Percentiles rank a stretch among this genome's conserved stretches.
Evolutionary conservation across 495 filamentous ascomycete genomes (phyloP).

Genomic region (Penicillium longicatenatum): DNA sequence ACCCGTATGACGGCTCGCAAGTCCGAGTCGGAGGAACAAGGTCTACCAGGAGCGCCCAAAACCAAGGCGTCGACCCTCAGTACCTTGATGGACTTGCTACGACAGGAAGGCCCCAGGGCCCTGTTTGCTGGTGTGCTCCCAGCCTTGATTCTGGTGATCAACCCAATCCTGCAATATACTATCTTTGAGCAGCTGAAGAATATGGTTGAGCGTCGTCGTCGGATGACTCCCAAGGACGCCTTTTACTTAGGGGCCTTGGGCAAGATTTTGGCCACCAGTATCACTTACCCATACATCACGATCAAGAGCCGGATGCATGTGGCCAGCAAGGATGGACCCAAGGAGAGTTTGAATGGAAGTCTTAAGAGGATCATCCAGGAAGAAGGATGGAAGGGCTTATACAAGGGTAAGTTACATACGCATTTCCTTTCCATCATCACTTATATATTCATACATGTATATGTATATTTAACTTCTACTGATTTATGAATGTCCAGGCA

Average conservation of each 20-base stretch:
- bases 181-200: conserved; percentile 98
- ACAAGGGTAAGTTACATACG: conserved; percentile 66
- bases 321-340: conserved; percentile 64
- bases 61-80: conserved; percentile 70
- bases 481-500: conserved; percentile 52
- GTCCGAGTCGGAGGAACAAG: conserved; percentile 54
- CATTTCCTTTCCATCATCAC: not conserved
- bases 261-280: conserved; percentile 87
- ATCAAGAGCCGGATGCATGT: conserved; percentile 98
- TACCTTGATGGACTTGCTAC: conserved; percentile 74
- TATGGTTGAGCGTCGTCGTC: conserved; percentile 61
- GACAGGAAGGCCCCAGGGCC: conserved; percentile 76
- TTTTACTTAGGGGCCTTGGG: conserved; percentile 92
- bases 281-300: conserved; percentile 98
- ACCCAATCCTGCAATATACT: conserved; percentile 98
- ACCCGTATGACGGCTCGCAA: conserved; percentile 94
- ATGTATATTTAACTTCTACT: not conserved
- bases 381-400: conserved; percentile 87
- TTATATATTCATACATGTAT: not conserved
- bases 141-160: conserved; percentile 90
- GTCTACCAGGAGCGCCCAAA: conserved; percentile 50
- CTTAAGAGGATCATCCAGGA: conserved; percentile 78
- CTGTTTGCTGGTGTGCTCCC: conserved; percentile 93
- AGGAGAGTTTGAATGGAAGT: conserved; percentile 71
- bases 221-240: conserved; percentile 78